These are phyloP conservation scores for Leucogyrophana mollusca DNA, from an alignment of 768 basidiomycete genomes.

Conservation along the genomic window DNA sequence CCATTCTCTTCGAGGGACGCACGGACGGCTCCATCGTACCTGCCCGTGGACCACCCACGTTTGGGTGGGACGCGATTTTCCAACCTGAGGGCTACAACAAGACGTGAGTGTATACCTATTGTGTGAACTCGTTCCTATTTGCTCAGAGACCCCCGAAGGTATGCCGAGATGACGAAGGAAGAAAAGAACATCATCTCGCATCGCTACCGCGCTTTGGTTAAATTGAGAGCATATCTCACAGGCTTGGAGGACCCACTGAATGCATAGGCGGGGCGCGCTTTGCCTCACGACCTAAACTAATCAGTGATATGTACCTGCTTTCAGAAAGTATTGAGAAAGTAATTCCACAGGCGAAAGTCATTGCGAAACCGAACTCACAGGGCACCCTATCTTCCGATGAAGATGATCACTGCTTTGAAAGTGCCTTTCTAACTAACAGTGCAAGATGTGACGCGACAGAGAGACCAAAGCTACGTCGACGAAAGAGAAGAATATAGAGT, in stretches of 20 bases:
- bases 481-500: no score
- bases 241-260: conserved; percentile 11
- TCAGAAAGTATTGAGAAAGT: no score
- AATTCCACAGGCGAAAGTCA: no score
- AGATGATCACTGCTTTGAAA: no score
- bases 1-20: conserved; percentile 81
- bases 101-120: conserved; percentile 54
- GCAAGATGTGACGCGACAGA: no score
- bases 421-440: no score
- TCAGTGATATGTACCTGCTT: no score
- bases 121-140: background rate
- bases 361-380: no score
- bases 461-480: no score
- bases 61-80: conserved; percentile 93
- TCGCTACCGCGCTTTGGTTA: conserved; percentile 61
- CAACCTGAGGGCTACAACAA: conserved; percentile 71
- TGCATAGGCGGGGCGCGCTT: background rate
- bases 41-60: conserved; percentile 70
- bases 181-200: conserved; percentile 69
- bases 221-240: conserved; percentile 44
- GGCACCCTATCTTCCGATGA: no score
- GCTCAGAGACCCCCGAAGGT: conserved; percentile 34
- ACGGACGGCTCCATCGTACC: conserved; percentile 91
- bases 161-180: conserved; percentile 64
- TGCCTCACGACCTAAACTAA: no score